Evolutionary conservation across 139 green algal genomes (phyloP), one percentile per base, ranked within the genome.

Genomic region (Coelastrella sp.): DNA sequence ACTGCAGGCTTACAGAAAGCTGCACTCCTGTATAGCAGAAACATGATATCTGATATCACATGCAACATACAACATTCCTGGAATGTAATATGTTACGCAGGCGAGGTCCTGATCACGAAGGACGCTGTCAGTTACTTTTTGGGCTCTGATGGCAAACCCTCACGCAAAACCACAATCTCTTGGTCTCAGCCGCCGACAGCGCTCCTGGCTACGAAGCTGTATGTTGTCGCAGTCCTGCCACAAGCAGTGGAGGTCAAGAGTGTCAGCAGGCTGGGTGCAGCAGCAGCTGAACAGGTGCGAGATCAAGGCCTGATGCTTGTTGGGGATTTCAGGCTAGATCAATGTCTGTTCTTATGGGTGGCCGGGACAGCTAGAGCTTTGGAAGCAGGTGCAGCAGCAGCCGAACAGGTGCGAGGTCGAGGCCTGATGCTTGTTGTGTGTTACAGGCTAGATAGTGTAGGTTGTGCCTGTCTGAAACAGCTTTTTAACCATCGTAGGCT

Each of bases 221-320:
- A 98, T 75, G 92, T 90, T 0, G 57, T 97, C 3, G 96, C 92
- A 3, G 64, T 96, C 32, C 73, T 96, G 20, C 83, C 93, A 4
- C 71, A 61, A 7, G 76, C 88, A 22, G 90, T 96, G 5, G 95
- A 97, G 87, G 93, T 95, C 13, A 61, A 80, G 90, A 58, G 73
- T 23, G 7, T 88, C 77, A 85, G 59, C 80, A 85, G 73, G 54
- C 2, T 90, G 14, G 73, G 61, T 61, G 59, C 81, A 56, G 11
- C 73, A 56, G 65, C 90, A 83, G 84, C 86, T 3, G 80, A 83
- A 86, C 82, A 95, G 93, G 93, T 95, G n/a, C 61, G 90, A 23
- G 86, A 83, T 10, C 14, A 6, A 32, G 14, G 68, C 32, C 32
- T 47, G 32, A 47, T 47, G 32, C 32, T 47, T 47, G 32, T 47